Percentiles rank a stretch among this genome's conserved stretches.
Conservation (phyloP, 2,329 filamentous ascomycete genomes). For the Botrytis byssoidea region DNA sequence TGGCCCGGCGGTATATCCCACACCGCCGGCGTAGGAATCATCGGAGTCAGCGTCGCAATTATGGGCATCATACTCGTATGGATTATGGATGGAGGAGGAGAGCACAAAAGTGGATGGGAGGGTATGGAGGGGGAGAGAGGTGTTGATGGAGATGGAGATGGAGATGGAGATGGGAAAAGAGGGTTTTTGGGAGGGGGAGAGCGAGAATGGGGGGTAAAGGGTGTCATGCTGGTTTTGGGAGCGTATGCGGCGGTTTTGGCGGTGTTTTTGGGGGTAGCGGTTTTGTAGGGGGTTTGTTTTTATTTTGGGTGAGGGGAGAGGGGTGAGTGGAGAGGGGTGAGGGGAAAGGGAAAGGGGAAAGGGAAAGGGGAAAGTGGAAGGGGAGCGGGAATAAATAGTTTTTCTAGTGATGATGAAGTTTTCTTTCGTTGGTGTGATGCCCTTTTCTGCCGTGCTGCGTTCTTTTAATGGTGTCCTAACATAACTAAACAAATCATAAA, state of each 20-base stretch:
- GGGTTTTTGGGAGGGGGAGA: not conserved
- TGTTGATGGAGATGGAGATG: too few species aligned
- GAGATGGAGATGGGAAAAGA: not conserved
- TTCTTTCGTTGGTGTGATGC: too few species aligned
- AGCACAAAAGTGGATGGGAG: not conserved
- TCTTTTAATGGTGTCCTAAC: too few species aligned
- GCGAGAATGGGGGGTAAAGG: not conserved
- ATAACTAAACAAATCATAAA: too few species aligned
- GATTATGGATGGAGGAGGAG: not conserved
- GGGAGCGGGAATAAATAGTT: too few species aligned
- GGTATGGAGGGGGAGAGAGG: not conserved
- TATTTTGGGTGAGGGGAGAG: too few species aligned
- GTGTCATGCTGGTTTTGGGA: not conserved
- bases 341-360: not conserved
- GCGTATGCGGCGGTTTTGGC: conserved; percentile 19
- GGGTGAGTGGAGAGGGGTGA: not conserved
- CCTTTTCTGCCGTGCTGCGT: too few species aligned
- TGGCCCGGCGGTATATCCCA: not conserved
- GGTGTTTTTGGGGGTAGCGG: conserved; percentile 1
- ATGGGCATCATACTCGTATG: not conserved
- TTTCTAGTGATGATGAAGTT: too few species aligned
- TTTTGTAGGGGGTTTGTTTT: not conserved
- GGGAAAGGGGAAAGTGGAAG: too few species aligned
- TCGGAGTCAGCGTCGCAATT: not conserved
- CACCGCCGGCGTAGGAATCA: not conserved